Base-by-base conservation (phyloP, 2,329 filamentous ascomycete species). In the Colletotrichum magnum region DNA sequence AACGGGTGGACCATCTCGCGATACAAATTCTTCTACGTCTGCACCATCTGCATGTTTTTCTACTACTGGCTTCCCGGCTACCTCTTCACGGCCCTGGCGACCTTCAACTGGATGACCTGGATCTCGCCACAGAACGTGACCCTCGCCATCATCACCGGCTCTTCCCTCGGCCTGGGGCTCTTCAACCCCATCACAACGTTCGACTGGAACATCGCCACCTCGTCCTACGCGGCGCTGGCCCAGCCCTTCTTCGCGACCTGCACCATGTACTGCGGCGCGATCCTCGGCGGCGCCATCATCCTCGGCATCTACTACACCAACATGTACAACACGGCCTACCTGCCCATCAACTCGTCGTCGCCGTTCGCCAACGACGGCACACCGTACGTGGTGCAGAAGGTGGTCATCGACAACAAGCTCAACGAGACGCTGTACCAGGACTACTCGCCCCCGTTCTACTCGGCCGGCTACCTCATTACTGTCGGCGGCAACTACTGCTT, bases 21-120 rank as follows among this genome's bases (percentile, higher is more conserved):
- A 0, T 83, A 83, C 70, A 78, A 74, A n/a, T 77, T 85, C 71
- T 86, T 84, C 72, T 81, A 82, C 69, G 73, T 79, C 58, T 74
- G 74, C 12, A 78, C 78, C 15, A 51, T 76, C 50, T 73, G 74
- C 36, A 84, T 85, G 75, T 78, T 83, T 54, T 52, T 85, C 24
- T 86, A 83, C 75, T 86, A 84, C 73, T 86, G 83, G 83, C 75
- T 86, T 12, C 84, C 84, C 0, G 79, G 80, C n/a, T 84, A 80
- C 53, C 74, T 86, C 3, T 86, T 85, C 72, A 79, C 75, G 0
- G 82, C 80, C 1, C 74, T 86, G 2, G 77, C 78, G 16, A 77
- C 79, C 1, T 86, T 86, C 74, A 82, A 83, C 73, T 86, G 84
- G 83, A 85, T 85, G 77, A 83, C 82, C 0, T 86, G 84, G 84